A percentile compares a stretch with the other conserved stretches of the same genome.
Evolutionary conservation across 495 filamentous ascomycete genomes (phyloP).

Genomic region (Pyrenopolyporus hunteri): DNA sequence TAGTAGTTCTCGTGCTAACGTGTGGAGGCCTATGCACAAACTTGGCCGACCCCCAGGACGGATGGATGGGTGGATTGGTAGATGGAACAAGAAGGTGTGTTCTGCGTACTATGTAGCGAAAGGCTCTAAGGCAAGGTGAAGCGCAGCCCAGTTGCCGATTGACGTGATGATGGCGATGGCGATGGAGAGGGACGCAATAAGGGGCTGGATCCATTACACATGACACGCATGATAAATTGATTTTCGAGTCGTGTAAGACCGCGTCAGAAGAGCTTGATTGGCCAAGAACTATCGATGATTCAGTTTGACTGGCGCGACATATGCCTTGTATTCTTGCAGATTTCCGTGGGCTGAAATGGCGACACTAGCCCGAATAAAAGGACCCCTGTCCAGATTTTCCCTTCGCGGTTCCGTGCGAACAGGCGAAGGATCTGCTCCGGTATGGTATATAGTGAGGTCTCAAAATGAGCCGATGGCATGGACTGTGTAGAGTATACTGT

Average conservation of each 20-base stretch:
- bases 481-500: too few relatives aligned
- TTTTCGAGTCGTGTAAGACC: constrained; percentile 45
- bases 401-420: constrained; percentile 34
- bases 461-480: too few relatives aligned
- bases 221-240: constrained; percentile 47
- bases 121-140: constrained; percentile 28
- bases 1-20: constrained; percentile 20
- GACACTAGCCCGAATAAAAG: constrained; percentile 34
- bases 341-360: constrained; percentile 39
- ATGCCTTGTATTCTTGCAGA: constrained; percentile 41
- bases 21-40: constrained; percentile 21
- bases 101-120: constrained; percentile 27
- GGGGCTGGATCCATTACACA: constrained; percentile 41
- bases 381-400: constrained; percentile 29
- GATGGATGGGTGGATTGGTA: constrained; percentile 5
- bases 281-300: constrained; percentile 29
- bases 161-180: constrained; percentile 30
- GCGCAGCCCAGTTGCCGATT: constrained; percentile 22
- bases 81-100: constrained; percentile 43
- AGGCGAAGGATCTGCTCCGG: constrained; percentile 25
- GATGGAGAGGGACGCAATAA: constrained; percentile 29
- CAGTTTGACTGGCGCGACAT: constrained; percentile 38
- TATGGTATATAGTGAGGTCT: constrained; percentile 26
- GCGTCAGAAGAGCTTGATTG: constrained; percentile 45
- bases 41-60: constrained; percentile 4